Evolutionary conservation across 495 filamentous ascomycete species (phyloP).

Genomic region (Penicillium salamii): DNA sequence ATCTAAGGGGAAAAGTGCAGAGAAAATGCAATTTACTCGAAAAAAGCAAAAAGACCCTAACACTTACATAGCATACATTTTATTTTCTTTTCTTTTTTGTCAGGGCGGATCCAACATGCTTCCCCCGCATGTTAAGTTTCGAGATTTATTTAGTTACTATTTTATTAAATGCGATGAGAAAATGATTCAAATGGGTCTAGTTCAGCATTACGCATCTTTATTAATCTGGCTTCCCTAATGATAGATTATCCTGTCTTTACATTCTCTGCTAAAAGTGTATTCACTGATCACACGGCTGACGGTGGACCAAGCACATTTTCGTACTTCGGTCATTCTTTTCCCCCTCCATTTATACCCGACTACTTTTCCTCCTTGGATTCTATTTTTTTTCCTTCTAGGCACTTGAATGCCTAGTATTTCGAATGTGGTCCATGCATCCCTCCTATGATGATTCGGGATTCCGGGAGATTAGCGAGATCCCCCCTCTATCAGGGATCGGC

Average conservation of each 20-base stretch:
- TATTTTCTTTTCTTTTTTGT: slow-evolving; percentile 28
- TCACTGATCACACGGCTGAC: slow-evolving; percentile 5
- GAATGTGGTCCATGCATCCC: slow-evolving; percentile 50
- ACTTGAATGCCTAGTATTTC: slow-evolving; percentile 8
- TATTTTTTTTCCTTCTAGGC: not conserved
- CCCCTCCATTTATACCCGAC: slow-evolving; percentile 9
- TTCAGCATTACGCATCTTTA: too few relatives aligned
- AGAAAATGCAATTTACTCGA: too few relatives aligned
- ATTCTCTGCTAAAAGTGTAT: not conserved
- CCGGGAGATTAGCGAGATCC: slow-evolving; percentile 17
- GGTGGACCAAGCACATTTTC: slow-evolving; percentile 9
- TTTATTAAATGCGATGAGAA: not conserved
- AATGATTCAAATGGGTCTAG: not conserved
- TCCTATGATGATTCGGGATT: slow-evolving; percentile 19
- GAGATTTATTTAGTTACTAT: slow-evolving; percentile 5
- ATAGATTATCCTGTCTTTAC: too few relatives aligned
- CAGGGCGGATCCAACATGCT: slow-evolving; percentile 25
- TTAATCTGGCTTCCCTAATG: too few relatives aligned
- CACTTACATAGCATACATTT: slow-evolving; percentile 4
- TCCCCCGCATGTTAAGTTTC: slow-evolving; percentile 37
- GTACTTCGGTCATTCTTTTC: not conserved
- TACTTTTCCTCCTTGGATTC: not conserved
- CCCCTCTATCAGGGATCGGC: slow-evolving; percentile 23
- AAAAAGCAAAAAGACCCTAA: not conserved
- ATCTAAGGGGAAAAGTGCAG: not conserved